phyloP scores from a whole-genome alignment of 2,329 filamentous ascomycete species.

The Neonectria ditissima region DNA sequence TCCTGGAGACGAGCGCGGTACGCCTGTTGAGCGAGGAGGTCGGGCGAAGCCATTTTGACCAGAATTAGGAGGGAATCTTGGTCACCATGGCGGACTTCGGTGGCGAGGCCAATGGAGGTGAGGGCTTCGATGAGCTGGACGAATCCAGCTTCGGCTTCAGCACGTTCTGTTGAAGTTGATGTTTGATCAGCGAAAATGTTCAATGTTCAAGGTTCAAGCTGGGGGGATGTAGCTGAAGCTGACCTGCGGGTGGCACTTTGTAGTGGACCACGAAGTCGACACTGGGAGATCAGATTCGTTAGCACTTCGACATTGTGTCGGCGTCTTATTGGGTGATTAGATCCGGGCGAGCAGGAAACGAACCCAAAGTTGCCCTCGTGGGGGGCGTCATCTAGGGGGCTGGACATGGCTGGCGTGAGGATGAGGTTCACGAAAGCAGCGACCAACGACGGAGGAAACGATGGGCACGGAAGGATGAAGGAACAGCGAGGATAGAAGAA shows the following conservation, averaged over 20 bases:
- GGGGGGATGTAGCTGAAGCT: conserved; percentile 3
- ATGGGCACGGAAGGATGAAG: not conserved
- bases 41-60: conserved; percentile 80
- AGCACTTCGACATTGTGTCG: not conserved
- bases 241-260: conserved; percentile 75
- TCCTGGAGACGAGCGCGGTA: conserved; percentile 91
- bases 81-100: conserved; percentile 86
- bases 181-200: conserved; percentile 16
- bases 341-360: conserved; percentile 23
- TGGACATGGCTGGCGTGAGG: conserved; percentile 43
- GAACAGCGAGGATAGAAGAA: conserved; percentile 5
- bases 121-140: conserved; percentile 81
- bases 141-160: conserved; percentile 79
- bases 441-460: not conserved
- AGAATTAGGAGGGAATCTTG: conserved; percentile 84
- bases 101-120: conserved; percentile 82
- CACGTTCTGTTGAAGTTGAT: conserved; percentile 64
- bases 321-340: not conserved
- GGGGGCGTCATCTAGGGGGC: conserved; percentile 44
- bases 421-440: conserved; percentile 22
- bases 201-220: not conserved
- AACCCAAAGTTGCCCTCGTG: conserved; percentile 57
- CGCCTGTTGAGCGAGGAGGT: conserved; percentile 81
- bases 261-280: conserved; percentile 93
- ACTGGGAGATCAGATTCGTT: conserved; percentile 53